Conservation (phyloP, 257 asterid genomes). For the Fraxinus anomala region DNA sequence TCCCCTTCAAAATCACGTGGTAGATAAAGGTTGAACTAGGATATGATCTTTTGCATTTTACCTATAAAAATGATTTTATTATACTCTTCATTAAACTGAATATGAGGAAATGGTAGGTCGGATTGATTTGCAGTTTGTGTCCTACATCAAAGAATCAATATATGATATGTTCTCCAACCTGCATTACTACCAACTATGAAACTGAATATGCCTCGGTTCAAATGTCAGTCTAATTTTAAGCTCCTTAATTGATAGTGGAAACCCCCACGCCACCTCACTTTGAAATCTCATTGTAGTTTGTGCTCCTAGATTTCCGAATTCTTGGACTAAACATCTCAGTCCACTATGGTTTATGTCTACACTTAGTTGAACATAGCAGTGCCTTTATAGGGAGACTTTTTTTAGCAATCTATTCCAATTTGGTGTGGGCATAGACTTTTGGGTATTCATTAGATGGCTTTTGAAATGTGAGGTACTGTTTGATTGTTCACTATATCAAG, state of each 20-base stretch:
- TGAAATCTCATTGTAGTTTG: neutral
- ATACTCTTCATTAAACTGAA: neutral
- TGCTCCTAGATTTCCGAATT: neutral
- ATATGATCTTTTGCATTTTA: neutral
- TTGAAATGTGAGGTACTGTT: neutral
- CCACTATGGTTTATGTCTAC: neutral
- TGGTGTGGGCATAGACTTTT: neutral
- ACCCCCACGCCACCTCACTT: neutral
- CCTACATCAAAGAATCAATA: neutral
- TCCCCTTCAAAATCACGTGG: neutral
- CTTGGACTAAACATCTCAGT: neutral
- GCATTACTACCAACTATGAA: neutral
- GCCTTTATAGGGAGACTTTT: neutral
- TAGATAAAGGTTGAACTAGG: neutral
- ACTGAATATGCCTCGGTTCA: neutral
- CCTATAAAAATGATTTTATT: neutral
- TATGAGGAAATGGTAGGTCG: neutral
- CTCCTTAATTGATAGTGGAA: neutral
- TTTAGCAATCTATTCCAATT: neutral
- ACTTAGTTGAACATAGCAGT: neutral
- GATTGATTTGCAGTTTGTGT: neutral
- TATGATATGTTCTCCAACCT: neutral
- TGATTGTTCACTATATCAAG: neutral
- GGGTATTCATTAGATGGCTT: neutral
- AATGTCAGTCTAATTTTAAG: neutral